A percentile compares a stretch with the other conserved stretches of the same genome.
Conservation (phyloP, 2,329 filamentous ascomycete genomes). For the Ceratocystis eucalypticola region DNA sequence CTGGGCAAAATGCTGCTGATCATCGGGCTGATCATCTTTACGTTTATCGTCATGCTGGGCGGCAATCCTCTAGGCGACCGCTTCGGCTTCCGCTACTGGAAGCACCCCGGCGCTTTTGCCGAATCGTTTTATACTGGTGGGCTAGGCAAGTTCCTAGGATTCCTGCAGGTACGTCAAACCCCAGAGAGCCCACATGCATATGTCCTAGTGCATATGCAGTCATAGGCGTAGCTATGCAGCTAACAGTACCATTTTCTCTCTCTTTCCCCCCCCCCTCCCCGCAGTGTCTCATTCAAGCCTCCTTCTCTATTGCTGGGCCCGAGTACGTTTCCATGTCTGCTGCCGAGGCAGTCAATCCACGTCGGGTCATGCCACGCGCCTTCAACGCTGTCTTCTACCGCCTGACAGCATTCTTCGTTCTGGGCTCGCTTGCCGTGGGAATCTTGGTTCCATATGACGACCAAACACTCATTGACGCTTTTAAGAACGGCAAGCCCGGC, state of each 20-base stretch:
- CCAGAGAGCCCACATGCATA: not conserved
- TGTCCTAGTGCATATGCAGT: not conserved
- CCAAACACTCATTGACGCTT: constrained; percentile 45
- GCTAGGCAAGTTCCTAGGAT: constrained; percentile 62
- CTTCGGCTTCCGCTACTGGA: constrained; percentile 58
- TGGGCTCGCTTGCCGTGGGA: constrained; percentile 58
- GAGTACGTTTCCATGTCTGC: constrained; percentile 58
- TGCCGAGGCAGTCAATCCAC: constrained; percentile 58
- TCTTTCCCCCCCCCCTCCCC: constrained; percentile 26
- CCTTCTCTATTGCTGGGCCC: constrained; percentile 53
- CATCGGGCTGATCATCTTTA: constrained; percentile 58
- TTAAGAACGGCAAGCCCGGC: constrained; percentile 43
- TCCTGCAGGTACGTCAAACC: constrained; percentile 27
- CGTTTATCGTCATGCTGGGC: constrained; percentile 71
- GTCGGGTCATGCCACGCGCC: constrained; percentile 54
- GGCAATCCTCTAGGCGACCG: constrained; percentile 61
- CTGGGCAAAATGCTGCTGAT: constrained; percentile 60
- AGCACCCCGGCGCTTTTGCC: constrained; percentile 55
- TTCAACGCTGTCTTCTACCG: constrained; percentile 72
- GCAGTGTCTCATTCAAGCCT: constrained; percentile 57
- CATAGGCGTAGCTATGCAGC: not conserved
- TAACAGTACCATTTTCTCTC: not conserved
- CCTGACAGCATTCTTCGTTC: constrained; percentile 59
- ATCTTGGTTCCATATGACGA: constrained; percentile 61
- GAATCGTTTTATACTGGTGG: constrained; percentile 49